phyloP scores from a whole-genome alignment of 352 stramenopile species.

The Phytophthora fragariae region DNA sequence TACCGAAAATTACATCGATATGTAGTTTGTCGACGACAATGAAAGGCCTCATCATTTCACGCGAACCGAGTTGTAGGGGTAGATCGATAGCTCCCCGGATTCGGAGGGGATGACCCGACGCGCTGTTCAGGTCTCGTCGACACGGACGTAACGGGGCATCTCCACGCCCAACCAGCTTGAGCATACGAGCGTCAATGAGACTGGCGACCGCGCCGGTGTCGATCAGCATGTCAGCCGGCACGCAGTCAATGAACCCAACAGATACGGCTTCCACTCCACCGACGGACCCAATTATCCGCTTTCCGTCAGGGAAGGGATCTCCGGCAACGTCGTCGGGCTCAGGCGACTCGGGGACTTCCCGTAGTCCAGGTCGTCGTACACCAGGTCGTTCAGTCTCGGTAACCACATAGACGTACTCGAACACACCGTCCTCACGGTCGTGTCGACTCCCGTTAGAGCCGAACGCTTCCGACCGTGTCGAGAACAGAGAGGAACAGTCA shows the following conservation, averaged over 20 bases:
- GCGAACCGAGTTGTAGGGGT: background rate
- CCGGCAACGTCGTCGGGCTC: background rate
- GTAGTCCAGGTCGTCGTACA: background rate
- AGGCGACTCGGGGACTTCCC: background rate
- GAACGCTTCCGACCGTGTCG: background rate
- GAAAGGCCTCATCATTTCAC: too few relatives aligned
- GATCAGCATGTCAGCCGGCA: background rate
- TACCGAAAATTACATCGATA: too few relatives aligned
- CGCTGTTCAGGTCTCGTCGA: background rate
- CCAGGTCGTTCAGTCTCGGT: background rate
- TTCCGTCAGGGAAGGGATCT: background rate
- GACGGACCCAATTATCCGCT: background rate
- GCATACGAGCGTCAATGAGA: background rate
- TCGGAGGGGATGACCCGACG: background rate
- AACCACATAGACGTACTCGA: background rate
- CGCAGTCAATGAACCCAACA: background rate
- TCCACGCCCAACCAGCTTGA: background rate
- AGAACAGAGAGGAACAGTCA: background rate
- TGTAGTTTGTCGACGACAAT: too few relatives aligned
- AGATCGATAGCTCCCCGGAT: conserved; percentile 8
- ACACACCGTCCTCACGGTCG: background rate
- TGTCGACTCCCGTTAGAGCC: too few relatives aligned
- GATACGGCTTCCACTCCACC: conserved; percentile 1
- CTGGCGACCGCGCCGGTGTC: conserved; percentile 12
- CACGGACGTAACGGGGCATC: background rate